Percentiles rank a stretch among this genome's conserved stretches.
Conservation (phyloP, 2,329 filamentous ascomycete species). For the Ophiocordyceps camponoti-floridani region DNA sequence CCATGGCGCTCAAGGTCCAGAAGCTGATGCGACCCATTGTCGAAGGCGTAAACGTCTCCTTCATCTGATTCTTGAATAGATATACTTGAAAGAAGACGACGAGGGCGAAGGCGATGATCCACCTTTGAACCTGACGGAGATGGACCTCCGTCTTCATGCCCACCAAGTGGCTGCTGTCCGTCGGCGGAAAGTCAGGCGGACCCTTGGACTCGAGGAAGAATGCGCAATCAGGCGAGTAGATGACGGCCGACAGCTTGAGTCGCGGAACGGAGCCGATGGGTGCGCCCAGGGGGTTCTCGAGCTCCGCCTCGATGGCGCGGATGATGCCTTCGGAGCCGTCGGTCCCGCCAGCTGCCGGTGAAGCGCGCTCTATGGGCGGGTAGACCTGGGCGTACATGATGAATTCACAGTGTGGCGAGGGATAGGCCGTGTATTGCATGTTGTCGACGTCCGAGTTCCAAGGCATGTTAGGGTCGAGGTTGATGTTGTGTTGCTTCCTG, state of each 20-base stretch:
- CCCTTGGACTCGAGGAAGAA: conserved; percentile 50
- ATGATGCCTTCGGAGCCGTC: conserved; percentile 22
- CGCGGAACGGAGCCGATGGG: conserved; percentile 35
- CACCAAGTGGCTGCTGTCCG: conserved; percentile 34
- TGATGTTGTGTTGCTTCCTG: conserved; percentile 38
- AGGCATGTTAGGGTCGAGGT: conserved; percentile 44
- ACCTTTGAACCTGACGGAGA: conserved; percentile 36
- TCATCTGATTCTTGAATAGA: conserved; percentile 45
- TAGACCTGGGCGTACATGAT: conserved; percentile 71
- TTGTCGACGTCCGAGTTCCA: conserved; percentile 58
- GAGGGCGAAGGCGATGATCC: conserved; percentile 35
- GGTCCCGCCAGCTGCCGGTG: conserved; percentile 14
- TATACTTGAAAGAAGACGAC: conserved; percentile 43
- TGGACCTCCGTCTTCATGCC: conserved; percentile 45
- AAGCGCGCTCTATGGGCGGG: conserved; percentile 24
- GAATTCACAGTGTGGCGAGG: conserved; percentile 69
- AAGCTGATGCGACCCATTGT: conserved; percentile 50
- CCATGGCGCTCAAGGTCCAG: conserved; percentile 41
- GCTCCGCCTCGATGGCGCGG: conserved; percentile 40
- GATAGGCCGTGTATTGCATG: conserved; percentile 36
- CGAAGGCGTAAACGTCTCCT: conserved; percentile 48
- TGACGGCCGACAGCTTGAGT: conserved; percentile 42
- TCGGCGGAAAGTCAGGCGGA: conserved; percentile 32
- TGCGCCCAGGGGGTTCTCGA: conserved; percentile 41
- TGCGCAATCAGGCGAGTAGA: conserved; percentile 51